A percentile compares a stretch with the other conserved stretches of the same genome.
Evolutionary conservation across 2,329 filamentous ascomycete species (phyloP).

Genomic region (Trichoderma semiorbis): DNA sequence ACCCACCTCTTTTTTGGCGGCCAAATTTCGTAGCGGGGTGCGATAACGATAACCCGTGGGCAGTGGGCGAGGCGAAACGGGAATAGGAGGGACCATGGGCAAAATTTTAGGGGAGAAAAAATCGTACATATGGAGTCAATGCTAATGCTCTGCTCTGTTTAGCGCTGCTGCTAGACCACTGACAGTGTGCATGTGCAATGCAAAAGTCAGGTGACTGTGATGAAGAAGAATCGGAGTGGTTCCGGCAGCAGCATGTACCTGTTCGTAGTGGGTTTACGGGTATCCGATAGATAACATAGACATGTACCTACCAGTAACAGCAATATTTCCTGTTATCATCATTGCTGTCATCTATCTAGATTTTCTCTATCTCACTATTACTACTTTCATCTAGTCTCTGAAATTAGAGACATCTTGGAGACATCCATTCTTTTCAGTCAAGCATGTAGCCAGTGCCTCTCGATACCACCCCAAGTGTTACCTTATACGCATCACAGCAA

Average conservation of each 20-base stretch:
- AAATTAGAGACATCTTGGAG: not conserved
- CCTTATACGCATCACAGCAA: not conserved
- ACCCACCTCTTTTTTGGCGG: conserved; percentile 16
- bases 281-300: too few relatives aligned
- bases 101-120: not conserved
- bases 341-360: not conserved
- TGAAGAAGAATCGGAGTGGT: not conserved
- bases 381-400: not conserved
- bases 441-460: not conserved
- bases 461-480: not conserved
- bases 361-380: not conserved
- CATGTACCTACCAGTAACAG: too few relatives aligned
- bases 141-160: not conserved
- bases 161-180: not conserved
- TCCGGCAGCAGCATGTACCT: not conserved
- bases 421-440: not conserved
- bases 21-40: conserved; percentile 31
- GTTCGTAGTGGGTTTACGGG: too few relatives aligned
- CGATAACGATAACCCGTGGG: conserved; percentile 40
- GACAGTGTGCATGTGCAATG: not conserved
- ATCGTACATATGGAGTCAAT: not conserved
- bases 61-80: not conserved
- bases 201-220: not conserved
- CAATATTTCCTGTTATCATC: not conserved
- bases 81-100: not conserved